phyloP scores from a whole-genome alignment of 1,139 yeast genomes.

The Taiozyma sp. region DNA sequence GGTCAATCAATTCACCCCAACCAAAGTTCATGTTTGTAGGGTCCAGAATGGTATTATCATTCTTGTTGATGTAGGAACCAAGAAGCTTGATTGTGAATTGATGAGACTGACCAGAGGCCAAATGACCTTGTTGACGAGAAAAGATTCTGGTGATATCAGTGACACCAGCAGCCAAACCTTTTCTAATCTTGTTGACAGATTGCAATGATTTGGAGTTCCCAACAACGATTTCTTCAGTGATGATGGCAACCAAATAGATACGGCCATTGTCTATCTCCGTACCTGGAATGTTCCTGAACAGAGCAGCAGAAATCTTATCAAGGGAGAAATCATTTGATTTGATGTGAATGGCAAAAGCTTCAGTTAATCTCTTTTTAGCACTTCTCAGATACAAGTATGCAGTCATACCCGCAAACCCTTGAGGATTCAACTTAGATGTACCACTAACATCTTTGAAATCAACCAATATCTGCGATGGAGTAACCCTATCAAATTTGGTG shows the following conservation, averaged over 20 bases:
- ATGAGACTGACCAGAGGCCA: constrained; percentile 56
- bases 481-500: constrained; percentile 41
- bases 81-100: constrained; percentile 68
- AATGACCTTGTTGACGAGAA: constrained; percentile 56
- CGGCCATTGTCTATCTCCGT: constrained; percentile 56
- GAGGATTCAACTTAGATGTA: constrained; percentile 54
- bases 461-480: constrained; percentile 73
- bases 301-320: constrained; percentile 70
- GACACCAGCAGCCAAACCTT: constrained; percentile 88
- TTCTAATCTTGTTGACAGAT: constrained; percentile 35
- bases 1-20: constrained; percentile 84
- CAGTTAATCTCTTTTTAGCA: constrained; percentile 61
- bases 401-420: constrained; percentile 65
- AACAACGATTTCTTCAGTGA: constrained; percentile 54
- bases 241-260: constrained; percentile 61
- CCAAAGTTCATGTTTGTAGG: constrained; percentile 52
- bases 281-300: constrained; percentile 75
- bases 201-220: constrained; percentile 6
- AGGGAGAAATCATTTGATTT: constrained; percentile 53
- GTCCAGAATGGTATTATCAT: constrained; percentile 24
- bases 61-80: constrained; percentile 51
- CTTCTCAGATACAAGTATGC: constrained; percentile 73
- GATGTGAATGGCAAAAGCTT: constrained; percentile 71
- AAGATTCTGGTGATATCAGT: constrained; percentile 80
- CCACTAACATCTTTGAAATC: constrained; percentile 73